A percentile compares a stretch with the other conserved stretches of the same genome.
These are phyloP conservation scores for Pilatotrama ljubarskyi DNA, from an alignment of 768 basidiomycete species.

Conservation along the genomic window DNA sequence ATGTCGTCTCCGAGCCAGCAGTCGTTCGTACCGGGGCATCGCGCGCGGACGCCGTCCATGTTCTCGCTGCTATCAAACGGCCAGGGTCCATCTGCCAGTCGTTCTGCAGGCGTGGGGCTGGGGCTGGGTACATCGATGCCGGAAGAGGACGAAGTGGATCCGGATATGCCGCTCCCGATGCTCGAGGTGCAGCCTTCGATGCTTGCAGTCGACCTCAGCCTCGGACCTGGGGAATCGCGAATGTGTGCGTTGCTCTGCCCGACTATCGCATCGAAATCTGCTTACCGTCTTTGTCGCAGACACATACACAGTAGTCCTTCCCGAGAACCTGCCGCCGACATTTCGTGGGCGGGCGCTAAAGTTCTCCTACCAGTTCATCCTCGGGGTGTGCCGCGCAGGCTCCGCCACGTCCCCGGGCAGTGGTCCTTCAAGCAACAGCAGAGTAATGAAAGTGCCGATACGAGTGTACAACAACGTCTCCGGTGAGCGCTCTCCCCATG, in stretches of 20 bases:
- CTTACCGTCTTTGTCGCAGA: slow-evolving; percentile 45
- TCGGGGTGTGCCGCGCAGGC: slow-evolving; percentile 78
- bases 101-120: slow-evolving; percentile 31
- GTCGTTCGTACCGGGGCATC: slow-evolving; percentile 25
- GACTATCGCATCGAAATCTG: neutral
- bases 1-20: slow-evolving; percentile 13
- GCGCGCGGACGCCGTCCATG: slow-evolving; percentile 26
- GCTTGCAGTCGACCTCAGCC: slow-evolving; percentile 82
- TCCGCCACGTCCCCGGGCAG: slow-evolving; percentile 18
- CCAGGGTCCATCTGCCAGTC: slow-evolving; percentile 7
- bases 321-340: slow-evolving; percentile 83
- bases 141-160: slow-evolving; percentile 50
- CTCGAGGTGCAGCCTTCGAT: slow-evolving; percentile 85
- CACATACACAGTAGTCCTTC: slow-evolving; percentile 75
- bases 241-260: slow-evolving; percentile 60
- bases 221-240: slow-evolving; percentile 82
- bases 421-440: slow-evolving; percentile 56
- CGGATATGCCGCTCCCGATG: slow-evolving; percentile 73
- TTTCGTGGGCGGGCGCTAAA: slow-evolving; percentile 80
- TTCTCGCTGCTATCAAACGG: slow-evolving; percentile 18
- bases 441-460: slow-evolving; percentile 90
- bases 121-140: slow-evolving; percentile 27
- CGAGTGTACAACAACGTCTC: slow-evolving; percentile 86
- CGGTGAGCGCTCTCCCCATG: slow-evolving; percentile 45
- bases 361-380: slow-evolving; percentile 89